Conservation (phyloP, 305 asterid species). For the Rubia occidens region DNA sequence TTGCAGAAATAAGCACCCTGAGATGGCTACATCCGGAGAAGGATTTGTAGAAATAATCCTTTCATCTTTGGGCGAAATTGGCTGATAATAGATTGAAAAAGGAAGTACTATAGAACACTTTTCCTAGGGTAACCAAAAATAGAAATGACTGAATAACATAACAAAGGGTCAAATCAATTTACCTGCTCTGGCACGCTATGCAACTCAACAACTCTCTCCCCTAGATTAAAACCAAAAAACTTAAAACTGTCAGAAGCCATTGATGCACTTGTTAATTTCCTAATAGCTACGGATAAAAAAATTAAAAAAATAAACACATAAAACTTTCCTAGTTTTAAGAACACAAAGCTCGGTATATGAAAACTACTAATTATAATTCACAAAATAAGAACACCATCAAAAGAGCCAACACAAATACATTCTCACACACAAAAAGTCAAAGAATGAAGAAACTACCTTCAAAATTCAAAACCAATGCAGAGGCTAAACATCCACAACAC, state of each 20-base stretch:
- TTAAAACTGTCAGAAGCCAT: not conserved
- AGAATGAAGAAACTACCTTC: no score
- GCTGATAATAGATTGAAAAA: constrained; percentile 43
- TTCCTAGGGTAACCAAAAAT: constrained; percentile 27
- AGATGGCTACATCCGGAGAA: constrained; percentile 52
- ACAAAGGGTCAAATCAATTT: constrained; percentile 14
- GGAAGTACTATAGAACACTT: constrained; percentile 23
- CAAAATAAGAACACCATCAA: no score
- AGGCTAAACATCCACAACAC: no score
- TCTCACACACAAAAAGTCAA: no score
- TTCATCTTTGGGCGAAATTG: constrained; percentile 74
- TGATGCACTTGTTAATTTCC: not conserved
- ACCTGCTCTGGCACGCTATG: constrained; percentile 81
- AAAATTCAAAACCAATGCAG: no score
- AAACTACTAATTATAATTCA: not conserved
- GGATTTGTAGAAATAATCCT: constrained; percentile 62
- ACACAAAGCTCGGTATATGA: not conserved
- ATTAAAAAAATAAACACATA: not conserved
- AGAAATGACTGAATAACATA: constrained; percentile 15
- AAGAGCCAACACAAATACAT: no score
- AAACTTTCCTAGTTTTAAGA: not conserved
- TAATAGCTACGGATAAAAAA: not conserved
- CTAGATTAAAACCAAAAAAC: constrained; percentile 33
- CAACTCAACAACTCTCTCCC: constrained; percentile 61
- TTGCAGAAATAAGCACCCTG: constrained; percentile 54